Evolutionary conservation across 805 yeast species (phyloP).

Genomic region (Metschnikowia cubensis): DNA sequence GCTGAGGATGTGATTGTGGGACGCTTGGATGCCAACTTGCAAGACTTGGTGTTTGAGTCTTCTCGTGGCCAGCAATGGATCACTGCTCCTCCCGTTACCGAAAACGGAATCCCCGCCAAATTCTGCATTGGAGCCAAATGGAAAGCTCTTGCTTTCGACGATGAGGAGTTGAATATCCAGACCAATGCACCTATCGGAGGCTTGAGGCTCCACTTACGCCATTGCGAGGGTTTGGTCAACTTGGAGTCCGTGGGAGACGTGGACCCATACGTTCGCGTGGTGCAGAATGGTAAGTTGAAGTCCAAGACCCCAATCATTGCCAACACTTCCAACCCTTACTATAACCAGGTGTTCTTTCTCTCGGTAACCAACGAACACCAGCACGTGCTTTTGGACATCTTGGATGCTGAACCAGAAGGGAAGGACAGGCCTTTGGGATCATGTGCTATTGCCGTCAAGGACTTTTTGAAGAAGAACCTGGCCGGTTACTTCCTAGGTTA

Average conservation of each 20-base stretch:
- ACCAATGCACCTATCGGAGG: constrained; percentile 65
- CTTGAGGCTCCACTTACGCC: constrained; percentile 53
- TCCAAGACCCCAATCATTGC: constrained; percentile 54
- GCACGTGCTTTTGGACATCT: constrained; percentile 51
- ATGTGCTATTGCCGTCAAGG: constrained; percentile 46
- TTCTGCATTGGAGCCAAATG: constrained; percentile 56
- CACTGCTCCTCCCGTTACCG: constrained; percentile 41
- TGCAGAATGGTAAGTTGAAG: constrained; percentile 53
- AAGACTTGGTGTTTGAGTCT: constrained; percentile 50
- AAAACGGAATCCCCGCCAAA: constrained; percentile 36
- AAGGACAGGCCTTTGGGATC: constrained; percentile 65
- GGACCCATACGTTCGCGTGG: constrained; percentile 67
- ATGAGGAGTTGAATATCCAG: constrained; percentile 41
- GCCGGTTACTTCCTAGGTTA: constrained; percentile 46
- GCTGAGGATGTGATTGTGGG: constrained; percentile 54
- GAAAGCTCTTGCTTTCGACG: constrained; percentile 63
- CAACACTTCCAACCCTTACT: constrained; percentile 53
- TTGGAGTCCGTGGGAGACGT: constrained; percentile 67
- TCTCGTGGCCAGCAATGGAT: constrained; percentile 49
- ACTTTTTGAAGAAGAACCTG: constrained; percentile 45
- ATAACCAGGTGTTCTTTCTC: constrained; percentile 53
- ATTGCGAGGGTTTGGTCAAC: constrained; percentile 49
- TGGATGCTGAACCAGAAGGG: constrained; percentile 63
- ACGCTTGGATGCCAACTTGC: constrained; percentile 47
- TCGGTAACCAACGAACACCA: constrained; percentile 62